Evolutionary conservation across 2,329 filamentous ascomycete species (phyloP).

Genomic region (Ceratocystis colombiana): DNA sequence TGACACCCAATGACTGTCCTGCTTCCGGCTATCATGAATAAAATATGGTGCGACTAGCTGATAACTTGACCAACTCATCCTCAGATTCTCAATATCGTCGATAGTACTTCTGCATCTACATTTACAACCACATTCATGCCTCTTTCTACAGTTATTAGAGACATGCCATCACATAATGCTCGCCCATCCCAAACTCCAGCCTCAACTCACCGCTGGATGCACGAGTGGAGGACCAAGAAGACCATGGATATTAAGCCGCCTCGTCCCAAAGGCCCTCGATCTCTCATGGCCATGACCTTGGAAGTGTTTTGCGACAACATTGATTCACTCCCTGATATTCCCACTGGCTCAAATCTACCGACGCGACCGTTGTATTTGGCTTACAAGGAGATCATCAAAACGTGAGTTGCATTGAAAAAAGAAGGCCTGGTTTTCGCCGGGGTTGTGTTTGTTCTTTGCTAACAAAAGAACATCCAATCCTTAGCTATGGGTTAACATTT

Average conservation of each 20-base stretch:
- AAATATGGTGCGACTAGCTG: too few relatives aligned
- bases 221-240: conserved; percentile 9
- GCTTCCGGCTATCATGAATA: too few relatives aligned
- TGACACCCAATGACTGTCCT: too few relatives aligned
- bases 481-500: conserved; percentile 20
- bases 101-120: too few relatives aligned
- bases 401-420: background rate
- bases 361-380: background rate
- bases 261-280: background rate
- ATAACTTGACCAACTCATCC: too few relatives aligned
- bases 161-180: too few relatives aligned
- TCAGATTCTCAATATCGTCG: too few relatives aligned
- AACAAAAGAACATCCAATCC: background rate
- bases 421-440: background rate
- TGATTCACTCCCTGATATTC: background rate
- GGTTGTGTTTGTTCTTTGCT: background rate
- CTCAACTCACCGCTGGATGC: conserved; percentile 16
- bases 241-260: background rate
- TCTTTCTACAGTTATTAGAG: too few relatives aligned
- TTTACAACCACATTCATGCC: too few relatives aligned
- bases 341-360: background rate
- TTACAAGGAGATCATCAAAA: conserved; percentile 7
- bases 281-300: conserved; percentile 14
- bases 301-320: conserved; percentile 18
- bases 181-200: too few relatives aligned